Percentiles rank a stretch among this genome's conserved stretches.
These are phyloP conservation scores for Litchi chinensis DNA, from an alignment of 345 rosid genomes.

Conservation along the genomic window DNA sequence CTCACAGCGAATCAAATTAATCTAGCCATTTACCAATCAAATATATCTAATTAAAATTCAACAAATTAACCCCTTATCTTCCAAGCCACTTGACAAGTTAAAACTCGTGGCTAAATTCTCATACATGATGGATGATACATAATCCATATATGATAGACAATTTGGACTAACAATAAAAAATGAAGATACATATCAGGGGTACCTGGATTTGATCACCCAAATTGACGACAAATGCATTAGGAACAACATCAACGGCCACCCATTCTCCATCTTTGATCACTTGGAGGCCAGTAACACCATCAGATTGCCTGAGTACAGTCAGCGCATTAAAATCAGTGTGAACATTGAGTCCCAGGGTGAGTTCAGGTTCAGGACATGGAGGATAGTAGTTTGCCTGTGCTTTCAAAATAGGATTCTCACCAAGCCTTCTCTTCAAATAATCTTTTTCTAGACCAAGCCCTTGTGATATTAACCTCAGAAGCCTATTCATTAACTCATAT, in stretches of 20 bases:
- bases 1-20: no score
- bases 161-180: neutral
- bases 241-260: constrained; percentile 22
- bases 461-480: constrained; percentile 29
- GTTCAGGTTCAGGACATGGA: constrained; percentile 33
- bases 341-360: constrained; percentile 27
- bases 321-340: constrained; percentile 26
- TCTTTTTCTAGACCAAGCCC: constrained; percentile 27
- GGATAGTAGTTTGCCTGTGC: constrained; percentile 29
- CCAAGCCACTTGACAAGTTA: neutral
- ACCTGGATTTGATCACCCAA: constrained; percentile 34
- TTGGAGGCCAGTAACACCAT: constrained; percentile 29
- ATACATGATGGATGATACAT: no score
- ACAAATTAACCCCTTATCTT: no score
- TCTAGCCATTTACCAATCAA: neutral
- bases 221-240: constrained; percentile 31
- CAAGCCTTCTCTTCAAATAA: constrained; percentile 8
- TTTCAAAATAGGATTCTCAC: constrained; percentile 1
- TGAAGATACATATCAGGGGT: neutral
- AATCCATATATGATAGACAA: no score
- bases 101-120: neutral
- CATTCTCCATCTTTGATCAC: constrained; percentile 36
- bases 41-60: neutral
- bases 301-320: constrained; percentile 23
- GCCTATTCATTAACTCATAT: constrained; percentile 18